phyloP scores from a whole-genome alignment of 2,329 filamentous ascomycete species.

The Botrytis deweyae region DNA sequence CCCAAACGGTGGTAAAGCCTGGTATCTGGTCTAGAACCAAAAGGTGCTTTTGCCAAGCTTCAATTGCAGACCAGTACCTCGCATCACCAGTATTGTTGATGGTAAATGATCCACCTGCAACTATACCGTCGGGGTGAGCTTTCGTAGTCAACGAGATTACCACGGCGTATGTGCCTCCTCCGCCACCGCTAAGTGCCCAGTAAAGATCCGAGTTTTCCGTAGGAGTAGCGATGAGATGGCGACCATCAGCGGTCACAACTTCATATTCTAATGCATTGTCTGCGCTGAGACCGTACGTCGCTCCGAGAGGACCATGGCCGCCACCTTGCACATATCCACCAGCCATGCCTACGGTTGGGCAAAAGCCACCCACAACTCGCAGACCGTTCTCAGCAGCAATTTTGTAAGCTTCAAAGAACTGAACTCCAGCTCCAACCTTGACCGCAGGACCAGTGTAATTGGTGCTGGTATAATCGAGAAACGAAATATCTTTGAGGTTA shows the following conservation, averaged over 20 bases:
- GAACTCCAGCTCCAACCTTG: slow-evolving; percentile 3
- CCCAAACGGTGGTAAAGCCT: not conserved
- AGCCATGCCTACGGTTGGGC: not conserved
- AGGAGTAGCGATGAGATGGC: not conserved
- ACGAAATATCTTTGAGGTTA: not conserved
- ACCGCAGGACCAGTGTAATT: not conserved
- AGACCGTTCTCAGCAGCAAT: not conserved
- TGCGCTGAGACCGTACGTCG: not conserved
- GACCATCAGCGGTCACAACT: slow-evolving; percentile 11
- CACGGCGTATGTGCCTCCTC: not conserved
- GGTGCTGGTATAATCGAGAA: not conserved
- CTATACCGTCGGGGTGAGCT: not conserved
- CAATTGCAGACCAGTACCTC: not conserved
- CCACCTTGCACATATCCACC: slow-evolving; percentile 13
- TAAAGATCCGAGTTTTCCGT: not conserved
- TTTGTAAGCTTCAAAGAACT: not conserved
- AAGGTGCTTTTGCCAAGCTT: not conserved
- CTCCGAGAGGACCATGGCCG: not conserved
- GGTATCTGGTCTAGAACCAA: not conserved
- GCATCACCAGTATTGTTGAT: not conserved
- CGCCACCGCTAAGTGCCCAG: not conserved
- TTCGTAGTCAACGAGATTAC: not conserved
- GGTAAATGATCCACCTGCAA: not conserved
- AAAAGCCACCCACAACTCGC: not conserved
- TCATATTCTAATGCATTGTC: slow-evolving; percentile 11